These are phyloP conservation scores for Aspergillus bertholletiae DNA, from an alignment of 495 filamentous ascomycete genomes.

Conservation along the genomic window DNA sequence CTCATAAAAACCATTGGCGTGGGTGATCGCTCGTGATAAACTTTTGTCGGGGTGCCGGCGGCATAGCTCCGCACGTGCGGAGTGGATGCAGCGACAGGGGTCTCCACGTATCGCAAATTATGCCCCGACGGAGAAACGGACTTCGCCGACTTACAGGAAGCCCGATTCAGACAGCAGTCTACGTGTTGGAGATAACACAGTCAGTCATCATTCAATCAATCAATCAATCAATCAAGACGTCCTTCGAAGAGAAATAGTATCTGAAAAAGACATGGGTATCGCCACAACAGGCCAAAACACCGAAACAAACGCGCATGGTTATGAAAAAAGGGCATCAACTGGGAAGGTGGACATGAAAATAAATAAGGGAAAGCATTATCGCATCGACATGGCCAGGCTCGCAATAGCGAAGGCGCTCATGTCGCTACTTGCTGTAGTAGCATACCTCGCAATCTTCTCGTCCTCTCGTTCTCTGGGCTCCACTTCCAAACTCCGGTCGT, in stretches of 20 bases:
- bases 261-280: conserved; percentile 17
- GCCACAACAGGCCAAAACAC: conserved; percentile 16
- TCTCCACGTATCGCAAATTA: conserved; percentile 4
- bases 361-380: conserved; percentile 26
- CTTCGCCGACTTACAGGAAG: conserved; percentile 54
- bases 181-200: conserved; percentile 31
- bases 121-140: conserved; percentile 9
- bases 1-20: conserved; percentile 2
- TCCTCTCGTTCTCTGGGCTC: conserved; percentile 96
- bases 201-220: conserved; percentile 32
- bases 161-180: conserved; percentile 73
- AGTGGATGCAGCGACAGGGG: conserved; percentile 12
- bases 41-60: conserved; percentile 6
- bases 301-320: conserved; percentile 14
- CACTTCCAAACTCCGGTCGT: conserved; percentile 86
- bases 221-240: conserved; percentile 14
- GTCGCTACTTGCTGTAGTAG: conserved; percentile 31
- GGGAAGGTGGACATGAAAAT: conserved; percentile 5
- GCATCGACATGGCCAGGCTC: conserved; percentile 30
- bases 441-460: conserved; percentile 84
- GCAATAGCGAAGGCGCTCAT: conserved; percentile 35
- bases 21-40: background rate
- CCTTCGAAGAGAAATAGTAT: conserved; percentile 1
- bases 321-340: conserved; percentile 19
- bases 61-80: conserved; percentile 3